Base-by-base conservation (phyloP, 768 basidiomycete genomes). In the Kwoniella pini region DNA sequence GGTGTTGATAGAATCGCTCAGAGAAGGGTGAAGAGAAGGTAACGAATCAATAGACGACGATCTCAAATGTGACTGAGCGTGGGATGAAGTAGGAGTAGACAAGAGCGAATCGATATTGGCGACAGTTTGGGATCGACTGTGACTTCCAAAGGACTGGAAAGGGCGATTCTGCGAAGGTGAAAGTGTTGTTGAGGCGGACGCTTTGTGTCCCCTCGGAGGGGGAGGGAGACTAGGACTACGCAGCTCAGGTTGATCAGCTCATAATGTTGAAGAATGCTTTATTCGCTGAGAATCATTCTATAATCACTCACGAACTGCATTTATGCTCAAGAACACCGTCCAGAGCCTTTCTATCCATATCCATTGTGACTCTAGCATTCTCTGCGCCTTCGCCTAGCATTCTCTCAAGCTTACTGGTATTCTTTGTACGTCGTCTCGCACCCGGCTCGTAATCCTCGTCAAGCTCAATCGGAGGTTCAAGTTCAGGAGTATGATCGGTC, bases 341-440 rank as follows among this genome's bases (percentile, higher is more conserved):
- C 3, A 44, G 12, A 21, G 44, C 60, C 24, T 59, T 50, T 45
- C 51, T 63, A 17, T 69, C 70, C 46, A 71, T 56, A 46, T 63
- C 67, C 62, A 68, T 49, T 6, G 60, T 30, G 3, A 50, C 56
- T 46, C 64, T 46, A 6, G 70, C 67, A 2, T 51, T 63, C 43
- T 71, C 70, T 19, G 70, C 70, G 5, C 67, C 70, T 26, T 63
- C 55, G 19, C 70, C 70, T n/a, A 71, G 49, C 21, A 72, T 63
- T 26, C 69, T 59, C 38, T 64, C 68, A 17, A 67, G 50, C 52
- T 71, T 71, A 54, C 63, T 62, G 15, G 19, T 46, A 48, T 22
- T 59, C 36, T 50, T 44, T 28, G 21, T 4, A 4, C 38, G 24
- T n/a, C 43, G 50, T 15, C 26, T 22, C 13, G 24, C 28, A 17